Base-by-base conservation (phyloP, 164 flowering plant genomes). In the Buxus sempervirens region DNA sequence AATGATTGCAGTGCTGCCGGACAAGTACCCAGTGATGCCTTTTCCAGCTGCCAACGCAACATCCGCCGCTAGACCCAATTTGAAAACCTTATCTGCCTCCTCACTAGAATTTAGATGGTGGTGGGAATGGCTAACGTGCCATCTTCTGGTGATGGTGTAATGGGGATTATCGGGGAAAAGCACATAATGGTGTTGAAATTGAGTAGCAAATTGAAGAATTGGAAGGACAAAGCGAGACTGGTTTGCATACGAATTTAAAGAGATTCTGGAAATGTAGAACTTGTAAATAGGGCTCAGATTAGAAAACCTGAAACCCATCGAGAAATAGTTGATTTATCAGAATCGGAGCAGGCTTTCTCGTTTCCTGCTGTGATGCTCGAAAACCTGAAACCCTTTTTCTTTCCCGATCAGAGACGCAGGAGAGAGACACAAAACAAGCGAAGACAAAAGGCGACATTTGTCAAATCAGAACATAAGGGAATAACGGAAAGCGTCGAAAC, bases 1-100 rank as follows among this genome's bases (percentile, higher is more conserved):
- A 14, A 96, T 84, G 61, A 93, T 85, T 0, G 97, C 98, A 1
- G 96, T 93, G 78, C 97, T 93, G 1, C 98, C 99, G 26, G 96
- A 70, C 5, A 96, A 28, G 72, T 91, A 93, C 0, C 96, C 99
- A 9, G 99, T 86, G 13, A 90, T 19, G 26, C 90, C 83, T 70
- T 91, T 96, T 12, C 93, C 91, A 18, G 84, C 41, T 22, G 97
- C 83, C 27, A 96, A 71, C 7, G 81, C 83, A 21, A 91, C 70
- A 56, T 91, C 98, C 13, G 98, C 89, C 19, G 80, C 87, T 28
- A 96, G 88, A n/a, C 99, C 97, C 26, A 93, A 70, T 27, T 75
- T 79, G 81, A 90, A 89, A 22, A 93, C 82, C 15, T 72, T 78
- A 72, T 90, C 96, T 3, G 83, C 85, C 28, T 82, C 88, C 65